phyloP scores from a whole-genome alignment of 139 green algal species.

The Haematococcus lacustris region DNA sequence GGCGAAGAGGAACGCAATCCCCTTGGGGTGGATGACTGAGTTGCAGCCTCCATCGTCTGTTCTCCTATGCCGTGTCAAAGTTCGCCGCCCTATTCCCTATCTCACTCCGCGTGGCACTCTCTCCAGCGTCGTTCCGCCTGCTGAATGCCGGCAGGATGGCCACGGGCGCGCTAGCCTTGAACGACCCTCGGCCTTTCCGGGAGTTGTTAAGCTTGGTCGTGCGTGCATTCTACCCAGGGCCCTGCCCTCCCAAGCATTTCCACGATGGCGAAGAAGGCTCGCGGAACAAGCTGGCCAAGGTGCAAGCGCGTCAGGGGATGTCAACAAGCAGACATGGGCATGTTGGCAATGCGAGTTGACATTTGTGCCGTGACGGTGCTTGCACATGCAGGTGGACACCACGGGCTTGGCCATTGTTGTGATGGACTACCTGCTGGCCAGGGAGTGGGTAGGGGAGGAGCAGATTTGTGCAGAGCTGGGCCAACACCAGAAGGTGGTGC shows the following conservation, averaged over 20 bases:
- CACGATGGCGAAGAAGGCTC: constrained; percentile 10
- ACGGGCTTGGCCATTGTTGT: constrained; percentile 26
- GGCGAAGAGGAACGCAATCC: no score
- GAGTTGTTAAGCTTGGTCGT: constrained; percentile 18
- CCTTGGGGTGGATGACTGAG: no score
- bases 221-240: constrained; percentile 25
- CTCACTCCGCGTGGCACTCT: no score
- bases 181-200: constrained; percentile 6
- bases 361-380: background rate
- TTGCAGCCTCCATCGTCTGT: no score
- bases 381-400: constrained; percentile 26
- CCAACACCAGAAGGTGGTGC: constrained; percentile 29
- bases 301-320: background rate
- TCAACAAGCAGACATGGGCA: no score
- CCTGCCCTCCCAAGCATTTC: constrained; percentile 22
- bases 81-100: no score
- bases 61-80: no score
- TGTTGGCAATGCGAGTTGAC: background rate
- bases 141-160: no score
- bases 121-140: no score
- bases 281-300: constrained; percentile 26
- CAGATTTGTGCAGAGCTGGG: constrained; percentile 11
- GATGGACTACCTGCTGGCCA: constrained; percentile 30
- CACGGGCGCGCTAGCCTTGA: no score
- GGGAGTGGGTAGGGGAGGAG: constrained; percentile 18